phyloP scores from a whole-genome alignment of 495 filamentous ascomycete species.

The Schizothecium vesticola region DNA sequence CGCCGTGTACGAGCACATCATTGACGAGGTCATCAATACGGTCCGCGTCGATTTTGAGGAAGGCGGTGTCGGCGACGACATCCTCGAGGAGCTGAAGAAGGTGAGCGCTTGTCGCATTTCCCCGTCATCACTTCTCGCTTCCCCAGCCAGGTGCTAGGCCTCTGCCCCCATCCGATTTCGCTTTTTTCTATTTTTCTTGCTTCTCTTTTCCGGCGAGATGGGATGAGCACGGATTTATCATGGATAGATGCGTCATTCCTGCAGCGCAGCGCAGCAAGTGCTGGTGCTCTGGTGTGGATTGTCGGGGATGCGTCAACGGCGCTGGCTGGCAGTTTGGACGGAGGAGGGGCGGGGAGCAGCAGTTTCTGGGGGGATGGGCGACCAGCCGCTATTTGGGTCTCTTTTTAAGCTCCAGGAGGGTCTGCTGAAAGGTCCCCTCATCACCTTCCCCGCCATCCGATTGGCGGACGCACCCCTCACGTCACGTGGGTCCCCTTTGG shows the following conservation, averaged over 20 bases:
- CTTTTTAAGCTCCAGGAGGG: slow-evolving; percentile 37
- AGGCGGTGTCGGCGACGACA: slow-evolving; percentile 79
- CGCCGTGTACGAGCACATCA: slow-evolving; percentile 79
- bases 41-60: slow-evolving; percentile 96
- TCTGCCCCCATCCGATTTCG: background rate
- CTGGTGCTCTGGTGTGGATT: background rate
- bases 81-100: slow-evolving; percentile 75
- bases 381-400: slow-evolving; percentile 51
- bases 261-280: background rate
- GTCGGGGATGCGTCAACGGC: background rate
- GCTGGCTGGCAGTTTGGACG: slow-evolving; percentile 11
- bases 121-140: slow-evolving; percentile 17
- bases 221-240: background rate
- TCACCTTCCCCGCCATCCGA: slow-evolving; percentile 20
- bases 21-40: slow-evolving; percentile 80
- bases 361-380: slow-evolving; percentile 40
- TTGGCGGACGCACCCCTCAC: slow-evolving; percentile 15
- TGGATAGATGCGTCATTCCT: background rate
- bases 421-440: slow-evolving; percentile 13
- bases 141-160: background rate
- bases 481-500: slow-evolving; percentile 25
- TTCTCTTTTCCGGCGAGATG: background rate
- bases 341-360: slow-evolving; percentile 40
- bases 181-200: background rate
- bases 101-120: slow-evolving; percentile 48